Base-by-base conservation (phyloP, 805 yeast species). In the Spathaspora hagerdaliae region DNA sequence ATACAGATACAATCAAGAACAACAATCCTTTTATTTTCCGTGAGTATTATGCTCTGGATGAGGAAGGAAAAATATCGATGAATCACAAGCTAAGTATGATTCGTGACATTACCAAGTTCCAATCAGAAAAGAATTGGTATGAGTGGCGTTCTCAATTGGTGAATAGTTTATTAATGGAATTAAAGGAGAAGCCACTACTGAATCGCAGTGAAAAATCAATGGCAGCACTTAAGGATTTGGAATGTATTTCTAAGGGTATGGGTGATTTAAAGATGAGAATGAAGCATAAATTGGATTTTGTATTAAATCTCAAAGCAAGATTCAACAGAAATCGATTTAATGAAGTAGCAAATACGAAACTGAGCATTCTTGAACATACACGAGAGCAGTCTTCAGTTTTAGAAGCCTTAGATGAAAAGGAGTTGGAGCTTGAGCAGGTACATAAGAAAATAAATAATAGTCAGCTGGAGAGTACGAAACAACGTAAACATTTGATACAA, bases 51-150 rank as follows among this genome's bases (percentile, higher is more conserved):
- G 59, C 64, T 1, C 61, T 78, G 0, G 51, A 64, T 6, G 59
- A 63, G 2, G 63, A 62, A 33, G 75, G 68, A 6, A 69, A 68
- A 50, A 60, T 64, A 36, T 53, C 58, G 1, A 68, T 80, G 71
- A 71, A 69, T 33, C 61, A 73, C n/a, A 77, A 77, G 48, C 69
- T 82, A 41, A 74, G 71, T 47, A 47, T 74, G 10, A 63, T 82
- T 37, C 79, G 79, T 54, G 75, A 71, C 29, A 75, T 63, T 47
- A 70, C 86, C 0, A 67, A 80, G 29, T 65, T 73, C 29, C 78
- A 77, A 53, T 79, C 87, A 0, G 71, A 67, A 47, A 73, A 71
- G 34, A 75, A 75, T 0, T 83, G 87, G 87, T 78, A 77, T 51
- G 75, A 73, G 41, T 83, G 88, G 89, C 64, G 87, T 48, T 57